Evolutionary conservation across 139 green algal genomes (phyloP).

Genomic region (Chlorella sp.): DNA sequence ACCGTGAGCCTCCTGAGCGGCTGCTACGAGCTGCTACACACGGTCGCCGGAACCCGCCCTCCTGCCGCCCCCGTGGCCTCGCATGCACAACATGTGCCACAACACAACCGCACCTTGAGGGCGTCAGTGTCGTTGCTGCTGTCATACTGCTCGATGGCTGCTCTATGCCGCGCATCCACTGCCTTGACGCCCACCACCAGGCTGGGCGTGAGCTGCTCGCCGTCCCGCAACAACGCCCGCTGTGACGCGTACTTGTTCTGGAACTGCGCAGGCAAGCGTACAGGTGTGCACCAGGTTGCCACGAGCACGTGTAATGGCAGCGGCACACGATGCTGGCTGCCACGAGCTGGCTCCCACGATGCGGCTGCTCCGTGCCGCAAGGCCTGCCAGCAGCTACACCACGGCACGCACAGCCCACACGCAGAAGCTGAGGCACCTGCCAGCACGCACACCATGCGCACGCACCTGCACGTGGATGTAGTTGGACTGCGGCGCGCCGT

Average conservation of each 20-base stretch:
- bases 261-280: conserved; percentile 20
- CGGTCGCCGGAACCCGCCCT: not conserved
- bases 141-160: conserved; percentile 10
- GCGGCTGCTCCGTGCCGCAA: no score
- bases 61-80: not conserved
- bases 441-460: no score
- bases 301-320: no score
- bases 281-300: no score
- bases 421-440: no score
- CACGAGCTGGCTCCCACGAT: no score
- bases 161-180: conserved; percentile 30
- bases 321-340: no score
- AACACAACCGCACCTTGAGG: not conserved
- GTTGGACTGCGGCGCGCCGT: conserved; percentile 35
- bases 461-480: conserved; percentile 40
- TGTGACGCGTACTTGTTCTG: conserved; percentile 52
- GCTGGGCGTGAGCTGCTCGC: conserved; percentile 29
- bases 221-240: conserved; percentile 37
- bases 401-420: no score
- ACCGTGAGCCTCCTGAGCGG: not conserved
- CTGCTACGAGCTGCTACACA: not conserved
- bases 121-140: not conserved
- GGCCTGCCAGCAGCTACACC: no score
- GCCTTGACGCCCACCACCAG: conserved; percentile 57
- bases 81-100: no score